These are phyloP conservation scores for Tulasnella sp. DNA, from an alignment of 768 basidiomycete species.

Conservation along the genomic window DNA sequence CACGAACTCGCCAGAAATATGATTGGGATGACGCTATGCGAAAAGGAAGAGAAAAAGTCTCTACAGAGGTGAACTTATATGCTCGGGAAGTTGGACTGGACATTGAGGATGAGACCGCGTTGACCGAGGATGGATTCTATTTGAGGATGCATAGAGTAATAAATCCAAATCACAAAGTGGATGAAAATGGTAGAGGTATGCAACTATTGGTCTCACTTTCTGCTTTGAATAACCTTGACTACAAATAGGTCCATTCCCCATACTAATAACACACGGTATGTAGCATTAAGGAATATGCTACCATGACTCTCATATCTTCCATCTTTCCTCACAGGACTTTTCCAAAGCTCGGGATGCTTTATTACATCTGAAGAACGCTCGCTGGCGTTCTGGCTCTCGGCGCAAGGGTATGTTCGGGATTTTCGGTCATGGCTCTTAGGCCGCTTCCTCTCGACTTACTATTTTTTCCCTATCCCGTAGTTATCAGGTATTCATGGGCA, in stretches of 20 bases:
- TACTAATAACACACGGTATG: constrained; percentile 32
- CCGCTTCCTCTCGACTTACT: background rate
- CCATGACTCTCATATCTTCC: too few relatives aligned
- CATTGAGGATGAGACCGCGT: constrained; percentile 32
- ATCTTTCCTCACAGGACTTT: constrained; percentile 24
- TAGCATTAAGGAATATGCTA: too few relatives aligned
- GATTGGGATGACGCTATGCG: constrained; percentile 32
- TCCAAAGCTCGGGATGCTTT: constrained; percentile 36
- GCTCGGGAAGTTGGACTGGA: constrained; percentile 33
- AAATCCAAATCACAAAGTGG: constrained; percentile 25
- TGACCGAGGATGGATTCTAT: constrained; percentile 36
- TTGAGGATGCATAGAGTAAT: constrained; percentile 27
- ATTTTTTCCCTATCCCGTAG: constrained; percentile 18
- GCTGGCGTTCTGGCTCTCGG: constrained; percentile 38
- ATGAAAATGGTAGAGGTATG: constrained; percentile 26
- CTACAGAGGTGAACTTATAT: constrained; percentile 35
- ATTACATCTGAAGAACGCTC: constrained; percentile 38
- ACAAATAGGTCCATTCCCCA: constrained; percentile 24
- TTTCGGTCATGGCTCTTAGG: background rate
- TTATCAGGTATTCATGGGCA: constrained; percentile 33
- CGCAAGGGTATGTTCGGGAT: constrained; percentile 24
- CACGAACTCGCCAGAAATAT: constrained; percentile 20
- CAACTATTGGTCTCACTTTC: background rate
- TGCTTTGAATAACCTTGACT: background rate
- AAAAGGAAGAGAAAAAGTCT: constrained; percentile 29